Conservation (phyloP, 2,329 filamentous ascomycete genomes). For the Trichoderma hamatum region DNA sequence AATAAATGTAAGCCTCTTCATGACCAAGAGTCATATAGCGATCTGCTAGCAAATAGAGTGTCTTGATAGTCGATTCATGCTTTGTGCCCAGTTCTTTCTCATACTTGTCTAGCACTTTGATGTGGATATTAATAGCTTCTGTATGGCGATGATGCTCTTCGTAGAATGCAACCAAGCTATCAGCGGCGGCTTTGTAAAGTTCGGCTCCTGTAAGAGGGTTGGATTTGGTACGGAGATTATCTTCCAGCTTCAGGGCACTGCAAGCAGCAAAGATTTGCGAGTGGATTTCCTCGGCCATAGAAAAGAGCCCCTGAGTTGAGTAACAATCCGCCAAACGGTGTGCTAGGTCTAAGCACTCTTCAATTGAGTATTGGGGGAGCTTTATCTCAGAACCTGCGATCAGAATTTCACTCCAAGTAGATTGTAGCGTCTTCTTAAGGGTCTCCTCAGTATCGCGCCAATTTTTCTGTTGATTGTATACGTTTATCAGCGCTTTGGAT, state of each 20-base stretch:
- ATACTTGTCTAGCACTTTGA: slow-evolving; percentile 41
- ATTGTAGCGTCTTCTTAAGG: slow-evolving; percentile 42
- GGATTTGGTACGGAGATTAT: neutral
- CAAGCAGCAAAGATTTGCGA: neutral
- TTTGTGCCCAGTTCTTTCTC: slow-evolving; percentile 29
- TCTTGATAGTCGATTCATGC: neutral
- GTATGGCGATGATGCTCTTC: slow-evolving; percentile 44
- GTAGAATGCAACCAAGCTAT: slow-evolving; percentile 40
- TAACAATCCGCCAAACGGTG: neutral
- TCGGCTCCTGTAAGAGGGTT: slow-evolving; percentile 4
- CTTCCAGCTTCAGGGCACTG: neutral
- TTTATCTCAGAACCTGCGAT: neutral
- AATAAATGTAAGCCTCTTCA: neutral
- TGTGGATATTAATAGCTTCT: slow-evolving; percentile 43
- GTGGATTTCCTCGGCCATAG: neutral
- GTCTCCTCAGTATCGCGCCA: slow-evolving; percentile 43
- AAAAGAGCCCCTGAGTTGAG: neutral
- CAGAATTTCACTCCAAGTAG: slow-evolving; percentile 41
- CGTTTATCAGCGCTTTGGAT: slow-evolving; percentile 40
- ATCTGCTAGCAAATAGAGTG: neutral
- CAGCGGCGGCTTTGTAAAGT: slow-evolving; percentile 36
- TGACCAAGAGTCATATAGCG: neutral
- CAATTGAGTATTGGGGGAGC: neutral
- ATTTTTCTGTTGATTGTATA: slow-evolving; percentile 38
- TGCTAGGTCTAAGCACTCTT: neutral